Evolutionary conservation across 371 early-diverging fungal species (phyloP).

Genomic region (Rhizopus sp.): DNA sequence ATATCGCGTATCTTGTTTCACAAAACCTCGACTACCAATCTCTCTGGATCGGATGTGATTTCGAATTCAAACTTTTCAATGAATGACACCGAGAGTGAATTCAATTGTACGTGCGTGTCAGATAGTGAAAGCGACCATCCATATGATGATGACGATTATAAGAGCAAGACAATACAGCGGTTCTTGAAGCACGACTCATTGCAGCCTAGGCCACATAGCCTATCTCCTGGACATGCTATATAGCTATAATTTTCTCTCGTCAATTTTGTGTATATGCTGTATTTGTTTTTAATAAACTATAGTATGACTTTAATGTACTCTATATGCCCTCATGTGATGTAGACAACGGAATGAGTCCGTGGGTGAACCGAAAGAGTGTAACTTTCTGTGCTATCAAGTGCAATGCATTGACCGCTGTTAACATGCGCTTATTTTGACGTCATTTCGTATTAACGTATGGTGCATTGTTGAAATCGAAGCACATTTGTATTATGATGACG

Average conservation of each 20-base stretch:
- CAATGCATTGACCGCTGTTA: neutral
- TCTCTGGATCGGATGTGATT: conserved; percentile 19
- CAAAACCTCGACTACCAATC: conserved; percentile 8
- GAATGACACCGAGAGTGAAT: neutral
- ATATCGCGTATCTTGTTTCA: neutral
- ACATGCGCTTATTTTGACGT: conserved; percentile 1
- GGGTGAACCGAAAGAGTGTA: neutral
- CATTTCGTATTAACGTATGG: neutral
- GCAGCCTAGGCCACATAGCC: too few relatives aligned
- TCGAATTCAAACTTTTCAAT: neutral
- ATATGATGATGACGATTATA: too few relatives aligned
- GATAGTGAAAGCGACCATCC: neutral
- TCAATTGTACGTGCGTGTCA: neutral
- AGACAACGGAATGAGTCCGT: neutral
- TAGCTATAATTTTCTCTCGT: too few relatives aligned
- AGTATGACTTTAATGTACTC: too few relatives aligned
- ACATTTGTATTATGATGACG: neutral
- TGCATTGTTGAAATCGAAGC: neutral
- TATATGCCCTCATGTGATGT: too few relatives aligned
- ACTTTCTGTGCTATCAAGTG: neutral
- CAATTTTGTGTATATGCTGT: too few relatives aligned
- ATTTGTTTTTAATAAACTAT: too few relatives aligned
- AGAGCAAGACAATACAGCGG: too few relatives aligned
- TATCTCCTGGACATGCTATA: too few relatives aligned
- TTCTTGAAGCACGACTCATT: too few relatives aligned